Percentiles rank a stretch among this genome's conserved stretches.
Evolutionary conservation across 805 yeast genomes (phyloP).

Genomic region (Hemisphaericaspora nanyangensis): DNA sequence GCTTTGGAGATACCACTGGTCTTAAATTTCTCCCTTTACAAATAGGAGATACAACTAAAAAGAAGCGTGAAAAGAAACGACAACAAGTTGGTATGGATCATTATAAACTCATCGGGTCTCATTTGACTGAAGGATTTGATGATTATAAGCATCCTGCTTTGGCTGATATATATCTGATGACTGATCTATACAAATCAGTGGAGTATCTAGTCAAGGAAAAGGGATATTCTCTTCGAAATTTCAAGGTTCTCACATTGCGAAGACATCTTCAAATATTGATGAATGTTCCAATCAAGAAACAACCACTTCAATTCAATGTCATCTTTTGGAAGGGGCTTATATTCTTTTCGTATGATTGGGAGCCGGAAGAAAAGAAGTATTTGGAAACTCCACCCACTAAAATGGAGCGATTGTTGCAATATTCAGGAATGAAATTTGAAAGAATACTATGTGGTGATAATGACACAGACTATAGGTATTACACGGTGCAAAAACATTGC

Average conservation of each 20-base stretch:
- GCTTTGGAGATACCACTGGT: constrained; percentile 9
- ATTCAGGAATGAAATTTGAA: constrained; percentile 23
- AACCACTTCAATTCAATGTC: constrained; percentile 13
- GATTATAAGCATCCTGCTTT: constrained; percentile 9
- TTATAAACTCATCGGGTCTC: constrained; percentile 13
- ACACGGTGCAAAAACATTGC: constrained; percentile 13
- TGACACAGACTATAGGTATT: constrained; percentile 5
- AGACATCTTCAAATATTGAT: constrained; percentile 16
- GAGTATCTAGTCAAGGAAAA: constrained; percentile 7
- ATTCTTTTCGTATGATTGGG: constrained; percentile 18
- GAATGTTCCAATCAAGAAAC: constrained; percentile 16
- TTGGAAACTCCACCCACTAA: neutral
- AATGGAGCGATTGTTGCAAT: constrained; percentile 9
- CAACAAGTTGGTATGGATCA: neutral
- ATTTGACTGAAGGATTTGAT: constrained; percentile 15
- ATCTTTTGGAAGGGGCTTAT: constrained; percentile 15
- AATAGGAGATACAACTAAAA: constrained; percentile 2
- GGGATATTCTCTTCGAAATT: constrained; percentile 2
- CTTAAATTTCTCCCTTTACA: constrained; percentile 6
- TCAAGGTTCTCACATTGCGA: constrained; percentile 14
- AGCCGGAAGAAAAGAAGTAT: constrained; percentile 5
- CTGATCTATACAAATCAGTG: constrained; percentile 12
- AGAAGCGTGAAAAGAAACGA: neutral
- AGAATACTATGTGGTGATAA: constrained; percentile 6
- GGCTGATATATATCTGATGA: constrained; percentile 13